phyloP scores from a whole-genome alignment of 163 green algal species.

The Coccomyxa subellipsoidea region DNA sequence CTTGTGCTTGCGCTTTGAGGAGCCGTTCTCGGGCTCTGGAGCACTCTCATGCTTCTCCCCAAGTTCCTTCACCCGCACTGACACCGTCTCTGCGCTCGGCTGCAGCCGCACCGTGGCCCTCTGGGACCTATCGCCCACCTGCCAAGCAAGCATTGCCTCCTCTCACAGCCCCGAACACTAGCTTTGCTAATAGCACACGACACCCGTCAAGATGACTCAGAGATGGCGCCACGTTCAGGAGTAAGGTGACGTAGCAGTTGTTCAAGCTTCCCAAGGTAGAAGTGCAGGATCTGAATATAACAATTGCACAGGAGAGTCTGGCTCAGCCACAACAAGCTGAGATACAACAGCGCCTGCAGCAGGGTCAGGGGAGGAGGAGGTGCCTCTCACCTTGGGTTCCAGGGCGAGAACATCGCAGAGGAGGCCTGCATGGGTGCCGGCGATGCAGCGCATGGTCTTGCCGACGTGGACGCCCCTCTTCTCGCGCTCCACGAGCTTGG shows the following conservation, averaged over 20 bases:
- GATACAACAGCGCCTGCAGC: background rate
- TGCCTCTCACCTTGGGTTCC: slow-evolving; percentile 19
- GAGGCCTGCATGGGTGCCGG: slow-evolving; percentile 75
- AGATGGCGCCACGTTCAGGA: no score
- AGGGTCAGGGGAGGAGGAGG: slow-evolving; percentile 22
- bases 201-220: no score
- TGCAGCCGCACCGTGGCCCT: slow-evolving; percentile 53
- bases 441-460: slow-evolving; percentile 68
- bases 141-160: background rate
- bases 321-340: no score
- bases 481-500: slow-evolving; percentile 70
- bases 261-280: no score
- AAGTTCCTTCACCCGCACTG: slow-evolving; percentile 71
- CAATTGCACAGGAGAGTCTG: no score
- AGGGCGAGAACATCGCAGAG: slow-evolving; percentile 63
- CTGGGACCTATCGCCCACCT: slow-evolving; percentile 20
- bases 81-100: slow-evolving; percentile 60
- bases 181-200: no score
- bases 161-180: no score
- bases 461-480: slow-evolving; percentile 47
- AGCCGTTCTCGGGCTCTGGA: background rate
- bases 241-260: no score
- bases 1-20: slow-evolving; percentile 7
- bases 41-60: slow-evolving; percentile 30
- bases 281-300: no score